These are phyloP conservation scores for Alternaria ethzedia DNA, from an alignment of 2,329 filamentous ascomycete species.

Conservation along the genomic window DNA sequence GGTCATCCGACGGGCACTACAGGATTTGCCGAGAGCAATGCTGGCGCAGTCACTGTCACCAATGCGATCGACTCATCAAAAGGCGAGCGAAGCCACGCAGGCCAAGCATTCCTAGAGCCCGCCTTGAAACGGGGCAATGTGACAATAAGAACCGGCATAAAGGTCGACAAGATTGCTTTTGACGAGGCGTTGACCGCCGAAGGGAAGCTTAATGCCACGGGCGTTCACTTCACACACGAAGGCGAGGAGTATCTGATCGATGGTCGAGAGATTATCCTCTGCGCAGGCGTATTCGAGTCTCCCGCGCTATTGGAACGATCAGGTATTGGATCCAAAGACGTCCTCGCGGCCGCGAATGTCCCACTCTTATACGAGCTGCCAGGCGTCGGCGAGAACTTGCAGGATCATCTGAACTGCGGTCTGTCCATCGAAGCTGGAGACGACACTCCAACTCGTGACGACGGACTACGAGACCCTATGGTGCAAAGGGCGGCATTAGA, in stretches of 20 bases:
- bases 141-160: constrained; percentile 16
- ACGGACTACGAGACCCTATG: constrained; percentile 12
- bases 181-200: constrained; percentile 5
- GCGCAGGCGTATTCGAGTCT: constrained; percentile 58
- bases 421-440: constrained; percentile 20
- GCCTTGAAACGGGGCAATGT: constrained; percentile 24
- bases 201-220: constrained; percentile 19
- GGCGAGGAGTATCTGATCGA: constrained; percentile 8
- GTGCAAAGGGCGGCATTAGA: constrained; percentile 10
- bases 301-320: constrained; percentile 63
- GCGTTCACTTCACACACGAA: constrained; percentile 16
- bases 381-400: constrained; percentile 67
- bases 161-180: constrained; percentile 21
- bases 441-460: constrained; percentile 17
- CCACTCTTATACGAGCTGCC: constrained; percentile 60
- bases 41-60: constrained; percentile 20
- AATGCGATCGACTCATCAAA: constrained; percentile 25
- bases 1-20: constrained; percentile 14
- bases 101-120: constrained; percentile 23
- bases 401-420: constrained; percentile 57
- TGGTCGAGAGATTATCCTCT: constrained; percentile 31
- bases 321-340: constrained; percentile 59
- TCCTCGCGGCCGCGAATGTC: constrained; percentile 60
- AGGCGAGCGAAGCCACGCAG: constrained; percentile 28
- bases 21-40: constrained; percentile 16